Evolutionary conservation across 2,329 filamentous ascomycete genomes (phyloP).

Genomic region (Tolypocladium pustulatum): DNA sequence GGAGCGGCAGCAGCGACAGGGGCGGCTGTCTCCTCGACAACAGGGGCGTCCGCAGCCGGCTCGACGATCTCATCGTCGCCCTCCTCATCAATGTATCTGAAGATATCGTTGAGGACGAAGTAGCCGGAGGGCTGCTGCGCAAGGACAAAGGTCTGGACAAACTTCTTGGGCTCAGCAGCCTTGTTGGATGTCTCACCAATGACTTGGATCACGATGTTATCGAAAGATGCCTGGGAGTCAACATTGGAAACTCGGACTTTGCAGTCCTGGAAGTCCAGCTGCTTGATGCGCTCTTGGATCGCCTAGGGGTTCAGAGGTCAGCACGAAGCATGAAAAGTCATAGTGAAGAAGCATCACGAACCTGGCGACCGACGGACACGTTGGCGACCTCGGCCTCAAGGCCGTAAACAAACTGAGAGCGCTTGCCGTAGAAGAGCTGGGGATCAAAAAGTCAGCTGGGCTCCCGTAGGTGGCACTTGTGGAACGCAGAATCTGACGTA

Average conservation of each 20-base stretch:
- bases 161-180: slow-evolving; percentile 82
- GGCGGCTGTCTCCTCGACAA: slow-evolving; percentile 14
- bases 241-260: slow-evolving; percentile 98
- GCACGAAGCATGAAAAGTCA: neutral
- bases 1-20: slow-evolving; percentile 14
- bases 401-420: slow-evolving; percentile 89
- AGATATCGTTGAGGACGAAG: slow-evolving; percentile 97
- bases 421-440: slow-evolving; percentile 89
- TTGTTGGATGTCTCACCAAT: slow-evolving; percentile 98
- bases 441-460: neutral
- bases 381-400: slow-evolving; percentile 80
- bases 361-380: slow-evolving; percentile 79
- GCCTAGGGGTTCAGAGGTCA: slow-evolving; percentile 40
- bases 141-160: slow-evolving; percentile 95
- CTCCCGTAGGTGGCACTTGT: neutral
- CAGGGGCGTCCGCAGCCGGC: slow-evolving; percentile 20
- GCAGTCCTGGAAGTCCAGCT: slow-evolving; percentile 90
- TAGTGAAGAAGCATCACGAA: slow-evolving; percentile 23
- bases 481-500: slow-evolving; percentile 25
- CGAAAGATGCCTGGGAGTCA: slow-evolving; percentile 84
- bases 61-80: slow-evolving; percentile 53
- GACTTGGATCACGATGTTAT: slow-evolving; percentile 94
- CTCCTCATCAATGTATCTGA: slow-evolving; percentile 83
- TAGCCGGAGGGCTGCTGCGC: slow-evolving; percentile 94
- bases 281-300: slow-evolving; percentile 90